Evolutionary conservation across 208 protist genomes (phyloP), one percentile per base, ranked within the genome.

Genomic region (Acanthamoeba healyi): DNA sequence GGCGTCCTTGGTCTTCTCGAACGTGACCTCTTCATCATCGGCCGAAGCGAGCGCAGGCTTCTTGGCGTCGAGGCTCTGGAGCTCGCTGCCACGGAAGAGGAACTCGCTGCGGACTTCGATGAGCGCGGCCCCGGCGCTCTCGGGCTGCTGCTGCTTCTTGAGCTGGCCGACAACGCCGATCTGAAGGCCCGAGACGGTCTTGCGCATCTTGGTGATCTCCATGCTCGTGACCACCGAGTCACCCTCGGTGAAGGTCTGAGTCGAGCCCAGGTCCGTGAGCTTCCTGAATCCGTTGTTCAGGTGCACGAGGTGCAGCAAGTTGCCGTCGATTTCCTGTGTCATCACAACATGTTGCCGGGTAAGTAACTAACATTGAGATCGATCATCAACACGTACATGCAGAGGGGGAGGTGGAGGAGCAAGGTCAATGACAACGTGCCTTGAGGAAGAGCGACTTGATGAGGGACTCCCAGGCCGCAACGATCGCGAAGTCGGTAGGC

Each of bases 401-500:
- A n/a, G n/a, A n/a, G n/a, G n/a, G n/a, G n/a, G n/a, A n/a, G 54
- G 24, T 61, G 54, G 54, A 19, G 63, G 34, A 72, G 34, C 9
- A 72, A 17, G 63, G 29, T 15, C 44, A 49, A 4, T 72, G 26
- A 61, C n/a, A n/a, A n/a, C n/a, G n/a, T n/a, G n/a, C 51, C 40
- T 96, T 96, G 56, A 95, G 46, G 94, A 97, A 96, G 44, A 97
- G 54, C 7, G 95, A 82, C 19, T 81, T 58, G 67, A 98, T 96
- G 74, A 98, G 51, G 22, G 96, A 94, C 29, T 96, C 81, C 97
- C 97, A 98, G 1, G 79, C 96, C 19, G 90, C 90, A 40, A 97
- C 96, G 63, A 97, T 98, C 49, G 96, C 97, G 70, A 96, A 97
- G 92, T 98, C 97, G 61, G 97, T 95, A 3, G 94, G 96, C 22